Conservation (phyloP, 1,139 yeast species). For the Taphrina wiesneri region DNA sequence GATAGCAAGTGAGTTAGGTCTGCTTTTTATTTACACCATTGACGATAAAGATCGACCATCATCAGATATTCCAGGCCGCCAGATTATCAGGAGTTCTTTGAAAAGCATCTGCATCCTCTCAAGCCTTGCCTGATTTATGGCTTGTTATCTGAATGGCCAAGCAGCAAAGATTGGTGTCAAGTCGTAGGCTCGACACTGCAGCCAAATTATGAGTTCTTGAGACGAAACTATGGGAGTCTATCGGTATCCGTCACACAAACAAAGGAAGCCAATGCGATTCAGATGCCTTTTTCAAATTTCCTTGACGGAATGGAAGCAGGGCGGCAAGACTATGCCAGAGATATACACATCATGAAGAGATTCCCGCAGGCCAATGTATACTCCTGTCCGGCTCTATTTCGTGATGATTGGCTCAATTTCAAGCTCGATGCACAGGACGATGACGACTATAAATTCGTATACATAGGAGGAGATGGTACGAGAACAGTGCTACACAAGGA, state of each 20-base stretch:
- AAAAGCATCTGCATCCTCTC: conserved; percentile 17
- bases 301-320: conserved; percentile 5
- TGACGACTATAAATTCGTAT: conserved; percentile 35
- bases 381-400: conserved; percentile 19
- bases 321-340: conserved; percentile 20
- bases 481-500: conserved; percentile 34
- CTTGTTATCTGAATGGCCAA: conserved; percentile 21
- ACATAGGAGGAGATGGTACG: conserved; percentile 31
- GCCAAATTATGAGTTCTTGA: conserved; percentile 21
- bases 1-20: conserved; percentile 12
- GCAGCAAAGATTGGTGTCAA: conserved; percentile 11
- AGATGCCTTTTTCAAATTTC: conserved; percentile 8
- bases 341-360: conserved; percentile 24
- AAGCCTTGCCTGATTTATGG: conserved; percentile 27
- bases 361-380: conserved; percentile 11
- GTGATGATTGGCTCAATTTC: conserved; percentile 35
- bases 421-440: conserved; percentile 5
- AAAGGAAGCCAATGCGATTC: not conserved
- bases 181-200: not conserved
- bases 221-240: conserved; percentile 2
- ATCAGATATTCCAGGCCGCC: conserved; percentile 7
- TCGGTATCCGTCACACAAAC: conserved; percentile 16
- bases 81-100: conserved; percentile 13
- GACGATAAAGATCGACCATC: not conserved
- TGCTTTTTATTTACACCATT: not conserved